phyloP scores from a whole-genome alignment of 139 green algal genomes.

The Closterium sp. region DNA sequence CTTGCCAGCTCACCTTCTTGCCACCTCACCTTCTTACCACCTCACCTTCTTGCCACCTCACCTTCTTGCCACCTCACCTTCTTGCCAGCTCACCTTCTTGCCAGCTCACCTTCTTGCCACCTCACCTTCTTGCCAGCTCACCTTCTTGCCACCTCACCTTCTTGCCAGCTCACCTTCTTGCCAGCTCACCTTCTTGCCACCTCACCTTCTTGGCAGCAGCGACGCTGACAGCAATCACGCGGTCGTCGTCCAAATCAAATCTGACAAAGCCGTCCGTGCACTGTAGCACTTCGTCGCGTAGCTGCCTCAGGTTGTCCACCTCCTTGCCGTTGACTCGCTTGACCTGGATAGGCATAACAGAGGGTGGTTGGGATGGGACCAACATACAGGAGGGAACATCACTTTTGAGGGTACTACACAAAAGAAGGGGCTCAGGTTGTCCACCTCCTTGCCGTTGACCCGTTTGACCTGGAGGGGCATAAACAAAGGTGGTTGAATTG shows the following conservation, averaged over 20 bases:
- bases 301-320: constrained; percentile 23
- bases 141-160: too few relatives aligned
- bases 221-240: constrained; percentile 63
- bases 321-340: constrained; percentile 37
- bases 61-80: neutral
- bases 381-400: neutral
- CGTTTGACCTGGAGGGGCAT: neutral
- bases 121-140: too few relatives aligned
- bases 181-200: too few relatives aligned
- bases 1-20: too few relatives aligned
- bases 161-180: too few relatives aligned
- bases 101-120: too few relatives aligned
- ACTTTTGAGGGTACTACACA: too few relatives aligned
- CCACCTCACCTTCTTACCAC: too few relatives aligned
- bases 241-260: constrained; percentile 68
- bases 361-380: neutral
- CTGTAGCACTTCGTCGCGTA: neutral
- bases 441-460: neutral
- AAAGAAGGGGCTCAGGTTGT: neutral
- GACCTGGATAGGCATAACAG: neutral
- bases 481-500: too few relatives aligned
- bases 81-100: constrained; percentile 17
- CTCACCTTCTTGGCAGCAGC: constrained; percentile 21
- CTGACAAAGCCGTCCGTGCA: constrained; percentile 36
- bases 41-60: too few relatives aligned